Percentiles rank a stretch among this genome's conserved stretches.
Conservation (phyloP, 108 stramenopile species). For the Seminavis robusta region DNA sequence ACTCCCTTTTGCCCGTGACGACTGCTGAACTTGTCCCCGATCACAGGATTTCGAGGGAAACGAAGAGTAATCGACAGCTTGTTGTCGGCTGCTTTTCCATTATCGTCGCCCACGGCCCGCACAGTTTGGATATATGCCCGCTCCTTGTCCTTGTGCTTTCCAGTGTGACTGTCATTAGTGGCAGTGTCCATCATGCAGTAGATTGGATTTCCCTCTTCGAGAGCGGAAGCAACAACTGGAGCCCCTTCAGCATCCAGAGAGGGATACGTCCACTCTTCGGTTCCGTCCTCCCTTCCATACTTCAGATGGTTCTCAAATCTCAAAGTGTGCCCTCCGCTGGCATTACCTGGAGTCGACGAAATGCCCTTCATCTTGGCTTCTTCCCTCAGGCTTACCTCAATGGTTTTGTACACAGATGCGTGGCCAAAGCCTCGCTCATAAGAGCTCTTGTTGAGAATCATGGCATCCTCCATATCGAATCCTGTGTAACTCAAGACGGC, state of each 20-base stretch:
- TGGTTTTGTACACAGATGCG: slow-evolving; percentile 94
- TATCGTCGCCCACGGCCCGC: slow-evolving; percentile 62
- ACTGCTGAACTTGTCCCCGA: slow-evolving; percentile 98
- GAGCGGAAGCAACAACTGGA: slow-evolving; percentile 81
- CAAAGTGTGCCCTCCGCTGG: slow-evolving; percentile 21
- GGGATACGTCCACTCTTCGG: slow-evolving; percentile 47
- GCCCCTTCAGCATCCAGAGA: slow-evolving; percentile 91
- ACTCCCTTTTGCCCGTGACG: slow-evolving; percentile 99
- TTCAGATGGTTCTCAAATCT: slow-evolving; percentile 38
- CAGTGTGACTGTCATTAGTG: slow-evolving; percentile 50
- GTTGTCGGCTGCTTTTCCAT: slow-evolving; percentile 39
- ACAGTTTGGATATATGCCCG: slow-evolving; percentile 86
- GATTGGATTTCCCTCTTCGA: slow-evolving; percentile 87
- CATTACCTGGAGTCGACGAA: slow-evolving; percentile 43
- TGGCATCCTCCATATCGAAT: slow-evolving; percentile 99
- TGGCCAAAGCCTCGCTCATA: slow-evolving; percentile 94
- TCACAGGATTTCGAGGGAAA: slow-evolving; percentile 94
- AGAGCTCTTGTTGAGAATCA: slow-evolving; percentile 96
- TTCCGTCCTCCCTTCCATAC: slow-evolving; percentile 43
- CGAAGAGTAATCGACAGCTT: slow-evolving; percentile 87
- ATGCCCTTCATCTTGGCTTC: slow-evolving; percentile 59
- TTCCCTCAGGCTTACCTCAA: slow-evolving; percentile 82
- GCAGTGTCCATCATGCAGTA: slow-evolving; percentile 88
- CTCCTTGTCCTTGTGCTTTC: slow-evolving; percentile 92
- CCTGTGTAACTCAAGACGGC: slow-evolving; percentile 99